Base-by-base conservation (phyloP, 2,329 filamentous ascomycete genomes). In the Nothophaeocryptopus gaeumannii region DNA sequence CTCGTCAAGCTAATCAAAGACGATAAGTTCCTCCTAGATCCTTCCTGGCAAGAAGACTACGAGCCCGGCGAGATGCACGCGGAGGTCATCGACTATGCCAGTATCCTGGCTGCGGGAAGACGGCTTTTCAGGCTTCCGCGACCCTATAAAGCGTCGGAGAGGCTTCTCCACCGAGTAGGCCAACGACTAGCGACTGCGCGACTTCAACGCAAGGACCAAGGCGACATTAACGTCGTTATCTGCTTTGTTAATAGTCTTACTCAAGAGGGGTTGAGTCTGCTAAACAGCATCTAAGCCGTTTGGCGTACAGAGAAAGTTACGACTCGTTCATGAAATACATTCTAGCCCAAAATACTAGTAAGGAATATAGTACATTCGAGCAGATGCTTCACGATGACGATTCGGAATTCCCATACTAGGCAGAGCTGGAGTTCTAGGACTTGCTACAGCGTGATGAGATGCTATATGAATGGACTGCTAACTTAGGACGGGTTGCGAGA, bases 161-260 rank as follows among this genome's bases (percentile, higher is more conserved):
- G 16, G 12, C 15, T 10, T 26, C 38, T 10, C 10, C 32, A 30
- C 37, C 31, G 15, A 5, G 5, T 45, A 5, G 15, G n/a, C 12
- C 15, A 13, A n/a, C 1, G 33, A 26, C 12, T 34, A 15, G 8
- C 16, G 13, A 31, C 20, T n/a, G 30, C 13, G 11, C 10, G 3
- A 26, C 10, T 30, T 11, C 14, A 29, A 32, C 35, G 32, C 5
- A 14, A 45, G 30, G 13, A 31, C 16, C 35, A 16, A 8, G 42
- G 42, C 12, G 42, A 45, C 7, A 45, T 45, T 8, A 30, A 14
- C 8, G 42, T 32, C 5, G 42, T 45, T 10, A 45, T 45, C 8
- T n/a, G 14, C 11, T 45, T 45, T 15, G 42, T 45, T 14, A 45
- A 45, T 20, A 26, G 20, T 13, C n/a, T 36, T 13, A n/a, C 14